A percentile compares a stretch with the other conserved stretches of the same genome.
These are phyloP conservation scores for Penicillium concentricum DNA, from an alignment of 2,329 filamentous ascomycete genomes.

Conservation along the genomic window DNA sequence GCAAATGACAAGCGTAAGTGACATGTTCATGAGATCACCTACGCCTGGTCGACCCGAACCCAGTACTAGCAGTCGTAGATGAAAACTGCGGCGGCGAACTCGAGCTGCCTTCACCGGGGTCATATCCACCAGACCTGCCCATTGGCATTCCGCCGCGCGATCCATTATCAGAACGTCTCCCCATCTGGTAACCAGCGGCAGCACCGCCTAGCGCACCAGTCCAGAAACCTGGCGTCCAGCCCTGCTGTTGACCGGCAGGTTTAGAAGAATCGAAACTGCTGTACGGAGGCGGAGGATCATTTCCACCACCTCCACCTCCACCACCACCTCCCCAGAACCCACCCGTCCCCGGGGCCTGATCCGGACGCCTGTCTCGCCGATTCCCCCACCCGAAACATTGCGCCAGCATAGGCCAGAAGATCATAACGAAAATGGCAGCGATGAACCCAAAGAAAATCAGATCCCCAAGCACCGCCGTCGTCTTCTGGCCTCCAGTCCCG, in stretches of 20 bases:
- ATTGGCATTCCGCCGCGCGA: constrained; percentile 14
- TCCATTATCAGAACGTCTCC: constrained; percentile 26
- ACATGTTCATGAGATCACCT: constrained; percentile 26
- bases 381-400: constrained; percentile 25
- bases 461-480: constrained; percentile 21
- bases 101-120: constrained; percentile 36
- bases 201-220: constrained; percentile 45
- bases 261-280: constrained; percentile 28
- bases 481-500: background rate
- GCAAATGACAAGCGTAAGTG: background rate
- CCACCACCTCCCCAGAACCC: constrained; percentile 37
- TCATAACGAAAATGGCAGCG: constrained; percentile 27
- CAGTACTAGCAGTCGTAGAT: constrained; percentile 38
- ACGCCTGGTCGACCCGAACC: constrained; percentile 47
- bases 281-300: constrained; percentile 43
- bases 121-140: constrained; percentile 17
- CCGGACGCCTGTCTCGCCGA: constrained; percentile 21
- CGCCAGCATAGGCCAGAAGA: constrained; percentile 27
- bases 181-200: constrained; percentile 44
- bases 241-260: constrained; percentile 18
- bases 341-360: constrained; percentile 19
- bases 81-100: constrained; percentile 35
- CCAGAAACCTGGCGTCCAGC: constrained; percentile 51
- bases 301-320: constrained; percentile 31
- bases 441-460: constrained; percentile 38